phyloP scores from a whole-genome alignment of 805 yeast species.

The Wickerhamomyces canadensis region DNA sequence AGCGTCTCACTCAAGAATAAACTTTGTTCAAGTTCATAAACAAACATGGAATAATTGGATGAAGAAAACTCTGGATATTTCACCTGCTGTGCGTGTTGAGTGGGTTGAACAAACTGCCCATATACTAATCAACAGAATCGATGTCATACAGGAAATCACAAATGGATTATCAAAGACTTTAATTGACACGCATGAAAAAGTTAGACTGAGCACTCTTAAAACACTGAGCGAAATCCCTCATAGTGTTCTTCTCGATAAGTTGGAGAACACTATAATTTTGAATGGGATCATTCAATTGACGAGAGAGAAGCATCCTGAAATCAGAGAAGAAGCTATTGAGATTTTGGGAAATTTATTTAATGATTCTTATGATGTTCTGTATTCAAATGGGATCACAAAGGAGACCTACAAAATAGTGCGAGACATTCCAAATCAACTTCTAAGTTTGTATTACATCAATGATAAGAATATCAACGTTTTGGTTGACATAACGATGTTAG shows the following conservation, averaged over 20 bases:
- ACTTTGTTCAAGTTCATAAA: slow-evolving; percentile 52
- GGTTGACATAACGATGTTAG: slow-evolving; percentile 59
- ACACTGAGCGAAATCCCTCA: slow-evolving; percentile 44
- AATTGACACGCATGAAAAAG: slow-evolving; percentile 70
- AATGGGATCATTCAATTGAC: slow-evolving; percentile 54
- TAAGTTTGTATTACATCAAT: slow-evolving; percentile 69
- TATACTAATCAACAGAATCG: slow-evolving; percentile 40
- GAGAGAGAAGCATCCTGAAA: slow-evolving; percentile 64
- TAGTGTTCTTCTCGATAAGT: slow-evolving; percentile 38
- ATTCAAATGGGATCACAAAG: slow-evolving; percentile 11
- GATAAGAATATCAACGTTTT: slow-evolving; percentile 58
- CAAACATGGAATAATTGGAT: slow-evolving; percentile 69
- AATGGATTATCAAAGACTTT: slow-evolving; percentile 63
- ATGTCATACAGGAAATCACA: slow-evolving; percentile 43
- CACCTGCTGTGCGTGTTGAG: slow-evolving; percentile 53
- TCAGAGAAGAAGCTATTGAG: slow-evolving; percentile 54
- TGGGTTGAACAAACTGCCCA: slow-evolving; percentile 62
- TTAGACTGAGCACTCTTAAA: slow-evolving; percentile 56
- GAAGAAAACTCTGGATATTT: slow-evolving; percentile 65
- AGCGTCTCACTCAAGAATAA: slow-evolving; percentile 41
- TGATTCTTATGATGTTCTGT: slow-evolving; percentile 31
- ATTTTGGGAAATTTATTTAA: slow-evolving; percentile 53
- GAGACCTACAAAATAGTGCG: slow-evolving; percentile 27
- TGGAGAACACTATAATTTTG: slow-evolving; percentile 44
- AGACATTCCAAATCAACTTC: slow-evolving; percentile 56